Evolutionary conservation across 371 early-diverging fungal genomes (phyloP), one percentile per base, ranked within the genome.

Genomic region (Blakeslea trispora): DNA sequence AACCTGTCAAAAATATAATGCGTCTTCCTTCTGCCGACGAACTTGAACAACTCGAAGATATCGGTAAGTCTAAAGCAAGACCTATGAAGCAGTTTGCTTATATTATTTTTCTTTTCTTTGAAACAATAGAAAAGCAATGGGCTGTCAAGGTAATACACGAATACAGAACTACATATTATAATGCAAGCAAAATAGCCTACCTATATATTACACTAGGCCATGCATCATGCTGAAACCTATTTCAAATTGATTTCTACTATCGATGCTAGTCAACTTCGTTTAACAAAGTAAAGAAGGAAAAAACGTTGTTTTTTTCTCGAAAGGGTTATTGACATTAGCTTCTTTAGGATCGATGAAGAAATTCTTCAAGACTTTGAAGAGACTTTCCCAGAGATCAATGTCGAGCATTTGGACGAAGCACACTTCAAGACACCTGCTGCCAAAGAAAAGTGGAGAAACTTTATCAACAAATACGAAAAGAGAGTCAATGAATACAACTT

Each of bases 151-250:
- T 71, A 68, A 21, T 53, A n/a, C n/a, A n/a, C n/a, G n/a, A n/a
- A n/a, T n/a, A n/a, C n/a, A n/a, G 50, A 22, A 21, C 46, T 21
- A 17, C 43, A 22, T 23, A 13, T 28, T 7, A 34, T 13, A 48
- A 19, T 18, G 40, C 32, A 61, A 14, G 19, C 41, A 41, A 42
- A 5, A 51, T 45, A n/a, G 37, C 24, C 15, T 3, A 47, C 23
- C 31, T 18, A 18, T 35, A 17, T 15, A 5, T 18, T 19, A 1
- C 13, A 41, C 44, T 64, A 78, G 78, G 93, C 95, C 37, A 83
- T 91, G 83, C 91, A 91, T 63, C 94, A 96, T 65, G 95, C 96
- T 37, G 95, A 95, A 64, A 92, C 93, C 13, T 95, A 92, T 71
- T 90, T 88, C 79, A 88, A 88, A 41, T 77, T 96, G 56, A 78